Base-by-base conservation (phyloP, 768 basidiomycete species). In the Serendipita vermifera region DNA sequence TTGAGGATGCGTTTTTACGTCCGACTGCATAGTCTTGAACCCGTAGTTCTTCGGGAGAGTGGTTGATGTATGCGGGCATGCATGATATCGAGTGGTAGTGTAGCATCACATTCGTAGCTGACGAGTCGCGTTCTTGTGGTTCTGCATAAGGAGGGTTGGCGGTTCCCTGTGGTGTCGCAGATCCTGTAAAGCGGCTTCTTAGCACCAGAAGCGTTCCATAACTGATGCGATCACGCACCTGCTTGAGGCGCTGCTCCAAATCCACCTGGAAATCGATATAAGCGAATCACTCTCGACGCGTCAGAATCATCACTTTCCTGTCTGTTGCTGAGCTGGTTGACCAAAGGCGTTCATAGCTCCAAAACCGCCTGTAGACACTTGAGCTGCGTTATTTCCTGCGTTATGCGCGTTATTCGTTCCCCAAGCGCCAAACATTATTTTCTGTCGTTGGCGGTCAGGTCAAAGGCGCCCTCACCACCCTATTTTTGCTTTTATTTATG, bases 1-100 rank as follows among this genome's bases (percentile, higher is more conserved):
- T 55, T 3, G 59, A 55, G 33, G 35, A 33, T 3, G 66, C 82
- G 11, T 82, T 80, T 69, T 88, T 88, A 15, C 85, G 77, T 51
- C 78, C 78, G 64, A 85, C 83, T 22, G 72, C 67, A 59, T 88
- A 87, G 64, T 88, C 86, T 77, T 87, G 84, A 22, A 77, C 56
- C 40, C 85, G 80, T 33, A 87, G 66, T 75, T 88, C 86, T 84
- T 83, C 89, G 59, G 87, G 77, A 20, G 88, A 92, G 59, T 77
- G 81, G 38, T 84, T 83, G 58, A 76, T 69, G 65, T 91, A 94
- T 15, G 76, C 75, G 14, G 85, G 85, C 76, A 85, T 87, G 60
- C 82, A 83, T 15, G 82, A 77, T 55, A 90, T 89, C 33, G 82
- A 77, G 68, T 93, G 89, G 67, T 85, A 94, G 59, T 86, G 83